A percentile compares a stretch with the other conserved stretches of the same genome.
These are phyloP conservation scores for Clavulina sp. DNA, from an alignment of 768 basidiomycete species.

Conservation along the genomic window DNA sequence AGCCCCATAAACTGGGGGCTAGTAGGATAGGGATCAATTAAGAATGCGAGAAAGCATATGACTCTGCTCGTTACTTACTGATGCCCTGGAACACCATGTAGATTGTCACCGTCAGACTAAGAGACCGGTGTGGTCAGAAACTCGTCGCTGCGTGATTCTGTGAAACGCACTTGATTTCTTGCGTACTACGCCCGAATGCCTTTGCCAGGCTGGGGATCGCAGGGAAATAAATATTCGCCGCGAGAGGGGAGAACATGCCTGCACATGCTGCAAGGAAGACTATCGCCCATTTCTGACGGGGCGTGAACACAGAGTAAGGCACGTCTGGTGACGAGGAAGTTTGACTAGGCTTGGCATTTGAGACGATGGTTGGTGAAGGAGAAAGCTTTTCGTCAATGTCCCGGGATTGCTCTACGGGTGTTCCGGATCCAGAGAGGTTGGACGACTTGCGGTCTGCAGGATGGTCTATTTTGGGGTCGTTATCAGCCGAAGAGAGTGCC, in stretches of 20 bases:
- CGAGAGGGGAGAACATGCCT: background rate
- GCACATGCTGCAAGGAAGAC: background rate
- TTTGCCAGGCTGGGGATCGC: slow-evolving; percentile 50
- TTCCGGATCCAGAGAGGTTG: no score
- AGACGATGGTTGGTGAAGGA: no score
- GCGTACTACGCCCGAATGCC: background rate
- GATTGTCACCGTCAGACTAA: slow-evolving; percentile 66
- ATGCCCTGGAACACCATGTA: slow-evolving; percentile 56
- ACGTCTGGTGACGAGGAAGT: no score
- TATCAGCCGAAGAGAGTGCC: no score
- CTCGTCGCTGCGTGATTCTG: no score
- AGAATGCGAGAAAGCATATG: background rate
- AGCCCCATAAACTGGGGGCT: slow-evolving; percentile 45
- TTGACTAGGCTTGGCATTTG: no score
- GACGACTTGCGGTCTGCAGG: no score
- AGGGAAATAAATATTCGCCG: slow-evolving; percentile 15
- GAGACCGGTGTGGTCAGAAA: slow-evolving; percentile 14
- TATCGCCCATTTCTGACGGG: background rate
- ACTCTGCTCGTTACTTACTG: slow-evolving; percentile 24
- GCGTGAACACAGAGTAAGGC: background rate
- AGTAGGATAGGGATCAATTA: slow-evolving; percentile 3
- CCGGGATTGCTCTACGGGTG: no score
- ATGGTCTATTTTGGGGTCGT: no score
- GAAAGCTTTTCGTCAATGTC: no score
- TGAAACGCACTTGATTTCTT: background rate